phyloP scores from a whole-genome alignment of 164 flowering plant genomes.

The Vitis amurensis region DNA sequence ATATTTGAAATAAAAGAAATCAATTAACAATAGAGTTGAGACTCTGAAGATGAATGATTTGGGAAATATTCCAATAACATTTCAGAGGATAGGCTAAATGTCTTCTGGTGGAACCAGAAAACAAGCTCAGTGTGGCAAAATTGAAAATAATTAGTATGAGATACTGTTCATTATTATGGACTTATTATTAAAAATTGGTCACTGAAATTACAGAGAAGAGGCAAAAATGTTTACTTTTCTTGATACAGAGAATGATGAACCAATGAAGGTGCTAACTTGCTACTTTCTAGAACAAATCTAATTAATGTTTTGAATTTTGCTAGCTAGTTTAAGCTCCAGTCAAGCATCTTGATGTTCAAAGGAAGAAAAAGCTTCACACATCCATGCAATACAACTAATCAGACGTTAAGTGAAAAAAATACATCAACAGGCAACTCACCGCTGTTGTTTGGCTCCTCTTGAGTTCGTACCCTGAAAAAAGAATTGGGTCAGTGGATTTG shows the following conservation, averaged over 20 bases:
- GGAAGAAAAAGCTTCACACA: neutral
- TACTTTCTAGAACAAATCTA: too few relatives aligned
- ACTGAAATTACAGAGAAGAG: neutral
- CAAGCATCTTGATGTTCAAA: neutral
- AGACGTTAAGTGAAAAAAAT: neutral
- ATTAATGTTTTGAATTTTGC: too few relatives aligned
- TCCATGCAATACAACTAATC: neutral
- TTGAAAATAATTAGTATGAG: neutral
- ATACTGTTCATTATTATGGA: neutral
- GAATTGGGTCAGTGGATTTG: too few relatives aligned
- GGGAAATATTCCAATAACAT: neutral
- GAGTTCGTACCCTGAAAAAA: slow-evolving; percentile 37
- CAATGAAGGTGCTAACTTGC: too few relatives aligned
- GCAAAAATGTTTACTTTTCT: neutral
- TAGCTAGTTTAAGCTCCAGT: too few relatives aligned
- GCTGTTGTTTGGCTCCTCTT: slow-evolving; percentile 30
- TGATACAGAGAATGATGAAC: neutral
- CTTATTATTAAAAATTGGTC: neutral
- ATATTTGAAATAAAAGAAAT: too few relatives aligned
- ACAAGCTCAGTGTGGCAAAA: neutral
- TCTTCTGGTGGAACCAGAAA: neutral
- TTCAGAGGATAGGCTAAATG: neutral
- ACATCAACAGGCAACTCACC: slow-evolving; percentile 32
- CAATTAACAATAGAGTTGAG: neutral
- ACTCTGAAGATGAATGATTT: neutral